Base-by-base conservation (phyloP, 192 early-diverging fungal genomes). In the Mortierella alpina region DNA sequence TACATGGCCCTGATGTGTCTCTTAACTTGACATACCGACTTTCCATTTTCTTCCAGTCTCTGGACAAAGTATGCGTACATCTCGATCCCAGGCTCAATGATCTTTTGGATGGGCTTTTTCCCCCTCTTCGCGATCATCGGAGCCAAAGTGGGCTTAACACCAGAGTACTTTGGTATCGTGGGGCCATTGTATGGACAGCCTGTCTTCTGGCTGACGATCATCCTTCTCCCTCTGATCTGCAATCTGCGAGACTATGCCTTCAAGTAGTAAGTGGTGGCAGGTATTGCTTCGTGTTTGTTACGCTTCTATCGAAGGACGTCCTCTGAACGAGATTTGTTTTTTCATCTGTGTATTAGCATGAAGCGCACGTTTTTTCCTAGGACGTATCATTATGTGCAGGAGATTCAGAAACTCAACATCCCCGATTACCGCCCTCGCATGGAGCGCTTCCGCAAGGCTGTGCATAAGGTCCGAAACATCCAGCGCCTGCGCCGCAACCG, bases 391-490 rank as follows among this genome's bases (percentile, higher is more conserved):
- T 95, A 96, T 78, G 94, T 98, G 52, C 97, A 98, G 85, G 98
- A 99, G 86, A 99, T 99, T 67, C 95, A 99, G 84, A 98, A 98
- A 85, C 96, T 94, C 90, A 98, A 99, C 84, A 95, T 99, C 63
- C 98, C 96, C 23, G 98, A 99, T 80, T 97, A 97, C 75, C 90
- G 97, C 48, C 98, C 98, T 53, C 89, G 98, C 48, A 96, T 97
- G 95, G 97, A 99, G 82, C 90, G 94, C 62, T 99, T 99, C 95
- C 89, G 94, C 71, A 97, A 99, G 84, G 96, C 96, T 7, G 97
- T 99, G n/a, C 92, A 97, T 88, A 99, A 99, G 88, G 97, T 97
- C 7, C 90, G 95, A 17, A 86, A 92, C 72, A 93, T 95, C 56
- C 98, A 99, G 87, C 88, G 98, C 41, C 85, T 99, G 13, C 95